These are phyloP conservation scores for Aureobasidium sp. DNA, from an alignment of 2,329 filamentous ascomycete species.

Conservation along the genomic window DNA sequence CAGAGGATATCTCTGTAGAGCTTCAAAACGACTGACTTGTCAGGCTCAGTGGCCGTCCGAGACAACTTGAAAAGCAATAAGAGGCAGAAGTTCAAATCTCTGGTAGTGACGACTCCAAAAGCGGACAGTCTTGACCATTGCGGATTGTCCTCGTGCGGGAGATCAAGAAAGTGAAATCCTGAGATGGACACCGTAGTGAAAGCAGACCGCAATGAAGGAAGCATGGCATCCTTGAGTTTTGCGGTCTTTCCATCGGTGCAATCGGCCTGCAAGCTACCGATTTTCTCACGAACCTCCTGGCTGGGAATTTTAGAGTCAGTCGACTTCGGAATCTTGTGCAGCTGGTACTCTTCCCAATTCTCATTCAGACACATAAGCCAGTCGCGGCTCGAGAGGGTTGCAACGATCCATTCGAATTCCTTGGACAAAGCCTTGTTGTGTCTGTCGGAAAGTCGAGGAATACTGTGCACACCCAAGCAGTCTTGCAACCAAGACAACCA, in stretches of 20 bases:
- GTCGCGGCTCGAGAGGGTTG: not conserved
- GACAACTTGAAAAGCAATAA: not conserved
- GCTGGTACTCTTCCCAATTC: not conserved
- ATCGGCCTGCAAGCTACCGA: not conserved
- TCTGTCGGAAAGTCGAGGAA: not conserved
- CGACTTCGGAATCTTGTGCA: not conserved
- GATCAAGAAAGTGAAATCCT: conserved; percentile 1
- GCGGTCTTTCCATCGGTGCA: not conserved
- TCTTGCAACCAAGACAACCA: conserved; percentile 6
- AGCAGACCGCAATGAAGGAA: not conserved
- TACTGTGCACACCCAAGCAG: not conserved
- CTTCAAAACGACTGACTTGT: not conserved
- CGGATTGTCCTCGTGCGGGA: not conserved
- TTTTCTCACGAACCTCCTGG: not conserved
- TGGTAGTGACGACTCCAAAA: not conserved
- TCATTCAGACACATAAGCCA: not conserved
- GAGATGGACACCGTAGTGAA: not conserved
- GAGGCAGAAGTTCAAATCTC: not conserved
- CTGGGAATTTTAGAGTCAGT: not conserved
- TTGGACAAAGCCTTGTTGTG: not conserved
- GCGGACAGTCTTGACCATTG: not conserved
- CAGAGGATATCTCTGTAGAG: not conserved
- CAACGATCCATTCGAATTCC: conserved; percentile 4
- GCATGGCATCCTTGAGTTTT: conserved; percentile 6
- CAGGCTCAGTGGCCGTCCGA: not conserved